Conservation (phyloP, 805 yeast species). For the Barnettozyma botsteinii region DNA sequence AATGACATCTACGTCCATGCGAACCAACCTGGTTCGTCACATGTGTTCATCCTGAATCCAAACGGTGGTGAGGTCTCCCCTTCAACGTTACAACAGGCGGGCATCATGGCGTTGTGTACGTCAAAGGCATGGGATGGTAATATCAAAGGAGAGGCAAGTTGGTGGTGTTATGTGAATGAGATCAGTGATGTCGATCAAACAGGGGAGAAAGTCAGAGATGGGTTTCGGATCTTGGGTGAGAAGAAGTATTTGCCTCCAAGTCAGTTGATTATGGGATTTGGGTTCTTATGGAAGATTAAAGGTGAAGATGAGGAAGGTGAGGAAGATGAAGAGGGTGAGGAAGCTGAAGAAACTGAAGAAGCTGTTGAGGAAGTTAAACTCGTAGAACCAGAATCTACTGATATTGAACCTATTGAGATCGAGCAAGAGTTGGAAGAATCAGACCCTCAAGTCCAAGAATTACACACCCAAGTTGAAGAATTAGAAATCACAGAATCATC, state of each 20-base stretch:
- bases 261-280: slow-evolving; percentile 89
- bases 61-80: slow-evolving; percentile 68
- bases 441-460: slow-evolving; percentile 7
- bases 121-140: slow-evolving; percentile 82
- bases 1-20: slow-evolving; percentile 70
- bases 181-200: slow-evolving; percentile 64
- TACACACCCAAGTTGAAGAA: background rate
- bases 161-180: slow-evolving; percentile 71
- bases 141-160: slow-evolving; percentile 64
- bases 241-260: slow-evolving; percentile 66
- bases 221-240: slow-evolving; percentile 50
- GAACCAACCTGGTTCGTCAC: slow-evolving; percentile 67
- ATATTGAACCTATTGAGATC: slow-evolving; percentile 6
- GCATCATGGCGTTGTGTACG: slow-evolving; percentile 72
- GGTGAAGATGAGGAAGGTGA: slow-evolving; percentile 43
- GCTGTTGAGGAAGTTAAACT: slow-evolving; percentile 5
- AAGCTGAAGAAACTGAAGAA: slow-evolving; percentile 5
- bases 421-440: slow-evolving; percentile 14
- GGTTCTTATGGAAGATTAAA: slow-evolving; percentile 67
- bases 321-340: slow-evolving; percentile 24
- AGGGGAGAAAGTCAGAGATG: slow-evolving; percentile 57
- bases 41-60: slow-evolving; percentile 80
- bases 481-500: background rate
- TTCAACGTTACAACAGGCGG: slow-evolving; percentile 83
- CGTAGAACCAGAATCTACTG: background rate